Evolutionary conservation across 805 yeast genomes (phyloP).

Genomic region (Zygosaccharomyces pseudorouxii): DNA sequence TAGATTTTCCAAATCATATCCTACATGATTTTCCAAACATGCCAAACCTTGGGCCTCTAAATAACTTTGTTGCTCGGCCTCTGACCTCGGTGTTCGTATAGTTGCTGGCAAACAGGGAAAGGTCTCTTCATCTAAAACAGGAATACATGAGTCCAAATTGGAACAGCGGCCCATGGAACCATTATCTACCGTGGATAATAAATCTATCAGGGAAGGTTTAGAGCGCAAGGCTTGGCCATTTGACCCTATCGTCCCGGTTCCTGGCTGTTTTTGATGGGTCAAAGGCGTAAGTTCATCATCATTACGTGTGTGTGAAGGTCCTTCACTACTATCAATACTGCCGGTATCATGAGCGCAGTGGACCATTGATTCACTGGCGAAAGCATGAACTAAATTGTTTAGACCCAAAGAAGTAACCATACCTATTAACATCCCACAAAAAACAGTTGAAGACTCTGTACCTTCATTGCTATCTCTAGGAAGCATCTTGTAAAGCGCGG

Average conservation of each 20-base stretch:
- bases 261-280: background rate
- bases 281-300: slow-evolving; percentile 6
- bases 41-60: slow-evolving; percentile 15
- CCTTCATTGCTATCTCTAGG: slow-evolving; percentile 50
- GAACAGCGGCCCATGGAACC: slow-evolving; percentile 11
- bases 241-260: slow-evolving; percentile 1
- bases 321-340: background rate
- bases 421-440: slow-evolving; percentile 50
- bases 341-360: slow-evolving; percentile 68
- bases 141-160: slow-evolving; percentile 16
- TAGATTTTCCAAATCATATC: slow-evolving; percentile 35
- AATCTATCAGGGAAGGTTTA: slow-evolving; percentile 16
- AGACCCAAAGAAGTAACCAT: slow-evolving; percentile 53
- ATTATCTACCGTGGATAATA: slow-evolving; percentile 12
- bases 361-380: slow-evolving; percentile 76
- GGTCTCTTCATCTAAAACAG: slow-evolving; percentile 14
- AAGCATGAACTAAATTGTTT: slow-evolving; percentile 62
- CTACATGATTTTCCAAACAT: slow-evolving; percentile 35
- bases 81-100: background rate
- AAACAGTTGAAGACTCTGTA: slow-evolving; percentile 40
- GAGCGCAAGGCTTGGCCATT: slow-evolving; percentile 3
- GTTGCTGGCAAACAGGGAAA: slow-evolving; percentile 14
- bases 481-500: slow-evolving; percentile 70
- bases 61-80: slow-evolving; percentile 1
- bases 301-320: slow-evolving; percentile 1